Base-by-base conservation (phyloP, 2,329 filamentous ascomycete species). In the Botrytis deweyae region DNA sequence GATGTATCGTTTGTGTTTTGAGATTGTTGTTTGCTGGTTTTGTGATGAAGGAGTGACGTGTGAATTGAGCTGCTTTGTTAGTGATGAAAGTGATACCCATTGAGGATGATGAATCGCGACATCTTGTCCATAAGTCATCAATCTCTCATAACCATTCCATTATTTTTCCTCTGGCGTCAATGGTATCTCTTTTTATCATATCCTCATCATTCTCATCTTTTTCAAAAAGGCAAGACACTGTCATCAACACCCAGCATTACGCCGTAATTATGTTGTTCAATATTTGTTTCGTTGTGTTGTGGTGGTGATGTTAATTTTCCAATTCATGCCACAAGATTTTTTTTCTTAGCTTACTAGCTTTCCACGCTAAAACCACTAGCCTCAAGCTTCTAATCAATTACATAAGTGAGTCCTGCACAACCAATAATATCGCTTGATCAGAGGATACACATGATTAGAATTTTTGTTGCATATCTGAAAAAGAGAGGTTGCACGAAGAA, bases 291-390 rank as follows among this genome's bases (percentile, higher is more conserved):
- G n/a, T 40, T 20, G 18, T 29, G 18, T 64, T 3, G n/a, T 64
- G 38, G 40, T 64, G 25, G n/a, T 63, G 61, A 42, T 63, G 14
- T 29, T 63, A 29, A 20, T 42, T 29, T 33, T 29, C 4, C 36
- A n/a, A 40, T 29, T 20, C 8, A 3, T 29, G 44, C 40, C 40
- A 22, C 25, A 29, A 44, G 62, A 64, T 42, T 42, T 42, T 40
- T n/a, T 63, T 29, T 64, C n/a, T 64, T 42, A 64, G 38, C 40
- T 44, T n/a, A 18, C 14, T 64, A 64, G 62, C 62, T 64, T 64
- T 64, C 38, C 40, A 22, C 62, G 62, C 62, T 64, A 64, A 40
- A 12, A 20, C 1, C 38, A 29, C 25, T 44, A 40, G 62, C 18
- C 8, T 25, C 3, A n/a, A 29, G n/a, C 52, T 18, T 58, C 52